These are phyloP conservation scores for Naumovozyma castellii DNA, from an alignment of 805 yeast species.

Conservation along the genomic window DNA sequence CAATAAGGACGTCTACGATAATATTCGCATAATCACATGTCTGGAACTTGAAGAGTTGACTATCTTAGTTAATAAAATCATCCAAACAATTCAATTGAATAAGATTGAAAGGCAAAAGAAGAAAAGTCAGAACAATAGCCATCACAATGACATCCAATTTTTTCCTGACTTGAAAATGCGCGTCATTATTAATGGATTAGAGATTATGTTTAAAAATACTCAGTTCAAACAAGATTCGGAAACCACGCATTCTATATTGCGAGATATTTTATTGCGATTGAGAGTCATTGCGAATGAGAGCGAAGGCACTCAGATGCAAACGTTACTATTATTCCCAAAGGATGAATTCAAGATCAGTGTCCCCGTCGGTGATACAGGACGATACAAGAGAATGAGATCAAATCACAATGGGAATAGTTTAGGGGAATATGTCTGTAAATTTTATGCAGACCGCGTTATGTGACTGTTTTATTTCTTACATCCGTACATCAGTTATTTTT, in stretches of 20 bases:
- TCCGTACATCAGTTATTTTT: neutral
- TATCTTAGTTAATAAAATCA: constrained; percentile 7
- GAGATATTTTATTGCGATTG: constrained; percentile 15
- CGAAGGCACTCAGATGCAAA: constrained; percentile 4
- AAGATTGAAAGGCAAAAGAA: neutral
- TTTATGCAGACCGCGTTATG: constrained; percentile 15
- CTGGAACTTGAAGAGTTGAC: constrained; percentile 22
- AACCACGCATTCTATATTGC: constrained; percentile 17
- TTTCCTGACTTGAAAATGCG: constrained; percentile 3
- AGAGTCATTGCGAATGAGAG: constrained; percentile 13
- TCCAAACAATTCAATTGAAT: neutral
- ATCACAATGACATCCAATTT: no score
- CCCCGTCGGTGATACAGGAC: neutral
- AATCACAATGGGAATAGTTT: constrained; percentile 13
- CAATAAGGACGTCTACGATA: constrained; percentile 17
- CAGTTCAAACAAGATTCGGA: constrained; percentile 11
- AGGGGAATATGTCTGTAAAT: constrained; percentile 19
- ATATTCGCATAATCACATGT: constrained; percentile 20
- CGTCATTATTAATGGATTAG: constrained; percentile 19
- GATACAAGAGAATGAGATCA: neutral
- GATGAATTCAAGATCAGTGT: constrained; percentile 7
- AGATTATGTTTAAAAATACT: constrained; percentile 23
- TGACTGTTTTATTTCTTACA: neutral
- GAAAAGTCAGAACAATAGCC: no score
- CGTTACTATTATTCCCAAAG: constrained; percentile 9